phyloP scores from a whole-genome alignment of 1,139 yeast genomes.

The Protomyces inouyei region DNA sequence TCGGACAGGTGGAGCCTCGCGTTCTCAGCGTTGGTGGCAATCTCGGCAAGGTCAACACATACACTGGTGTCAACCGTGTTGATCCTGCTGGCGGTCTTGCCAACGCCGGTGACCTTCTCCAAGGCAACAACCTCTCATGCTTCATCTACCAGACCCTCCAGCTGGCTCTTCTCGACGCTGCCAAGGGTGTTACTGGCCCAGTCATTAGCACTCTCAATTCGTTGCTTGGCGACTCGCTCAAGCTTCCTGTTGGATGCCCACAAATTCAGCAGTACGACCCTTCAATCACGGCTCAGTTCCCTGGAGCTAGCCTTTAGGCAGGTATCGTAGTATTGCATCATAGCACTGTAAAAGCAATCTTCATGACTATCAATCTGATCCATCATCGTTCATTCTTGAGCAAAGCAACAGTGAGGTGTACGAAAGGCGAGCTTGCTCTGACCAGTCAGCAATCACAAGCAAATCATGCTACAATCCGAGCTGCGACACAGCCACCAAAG shows the following conservation, averaged over 20 bases:
- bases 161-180: not conserved
- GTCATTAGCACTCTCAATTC: not conserved
- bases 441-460: too few species aligned
- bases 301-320: not conserved
- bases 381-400: too few species aligned
- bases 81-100: not conserved
- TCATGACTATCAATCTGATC: too few species aligned
- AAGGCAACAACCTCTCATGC: not conserved
- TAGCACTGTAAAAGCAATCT: too few species aligned
- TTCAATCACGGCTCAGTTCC: not conserved
- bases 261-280: not conserved
- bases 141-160: not conserved
- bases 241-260: not conserved
- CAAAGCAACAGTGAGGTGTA: too few species aligned
- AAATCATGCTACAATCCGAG: not conserved
- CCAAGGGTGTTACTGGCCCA: not conserved
- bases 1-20: not conserved
- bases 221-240: not conserved
- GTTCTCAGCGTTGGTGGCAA: not conserved
- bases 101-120: not conserved
- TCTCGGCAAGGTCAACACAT: not conserved
- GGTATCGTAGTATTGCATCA: too few species aligned
- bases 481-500: not conserved
- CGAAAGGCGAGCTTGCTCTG: too few species aligned
- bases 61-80: not conserved